Base-by-base conservation (phyloP, 148 eudicot species). In the Silene latifolia region DNA sequence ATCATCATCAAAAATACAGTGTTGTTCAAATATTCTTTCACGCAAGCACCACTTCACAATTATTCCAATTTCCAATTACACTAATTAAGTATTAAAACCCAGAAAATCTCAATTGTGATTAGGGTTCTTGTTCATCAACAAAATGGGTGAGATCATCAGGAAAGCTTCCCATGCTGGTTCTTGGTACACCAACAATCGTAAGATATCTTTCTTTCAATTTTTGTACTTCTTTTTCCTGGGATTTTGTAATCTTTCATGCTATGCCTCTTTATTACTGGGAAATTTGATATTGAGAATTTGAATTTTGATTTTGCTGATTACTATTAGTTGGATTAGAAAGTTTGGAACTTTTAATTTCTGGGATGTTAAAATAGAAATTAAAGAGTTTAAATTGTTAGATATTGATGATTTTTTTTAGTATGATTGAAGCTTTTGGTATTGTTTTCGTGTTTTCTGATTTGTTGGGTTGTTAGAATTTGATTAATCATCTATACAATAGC, bases 121-220 rank as follows among this genome's bases (percentile, higher is more conserved):
- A 48, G 74, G 74, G 63, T 74, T 67, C 24, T 77, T 65, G 51
- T 72, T 67, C 54, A 44, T 51, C 27, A 24, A 27, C 18, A 39
- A 25, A 65, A 92, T 90, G 97, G 93, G 73, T 70, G 73, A 90
- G 68, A 81, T 82, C 69, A 84, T 81, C 65, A 87, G 98, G 77
- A 84, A 76, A 87, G 88, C 97, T 71, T 87, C 97, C n/a, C 98
- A 95, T 67, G 97, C 98, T 72, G 98, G 97, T 74, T 92, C 97
- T 47, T 95, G 98, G 98, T 95, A 92, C 89, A 87, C 98, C 76
- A 90, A 82, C 79, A 86, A 94, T 63, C 89, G 98, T 94, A 83
- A 84, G 97, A 35, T 20, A 51, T 12, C 56, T 51, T 12, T 13
- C 8, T 14, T 23, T 27, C n/a, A 4, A 23, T 53, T 20, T 73